Evolutionary conservation across 2,329 filamentous ascomycete genomes (phyloP), one percentile per base, ranked within the genome.

Genomic region (Tolypocladium ophioglossoides): DNA sequence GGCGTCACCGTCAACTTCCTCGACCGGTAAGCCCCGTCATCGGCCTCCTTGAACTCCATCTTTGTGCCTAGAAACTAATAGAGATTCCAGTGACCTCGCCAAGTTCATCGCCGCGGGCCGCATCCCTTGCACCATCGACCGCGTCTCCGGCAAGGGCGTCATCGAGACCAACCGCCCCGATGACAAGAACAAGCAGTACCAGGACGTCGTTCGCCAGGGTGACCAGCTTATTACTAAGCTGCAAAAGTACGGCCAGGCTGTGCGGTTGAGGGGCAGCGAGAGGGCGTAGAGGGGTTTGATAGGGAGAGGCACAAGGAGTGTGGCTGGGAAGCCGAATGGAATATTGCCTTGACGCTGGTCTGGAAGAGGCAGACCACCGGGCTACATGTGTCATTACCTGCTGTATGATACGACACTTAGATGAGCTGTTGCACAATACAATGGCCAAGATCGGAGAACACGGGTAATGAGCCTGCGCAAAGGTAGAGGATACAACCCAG

Each of bases 181-280:
- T 69, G 91, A 96, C 76, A 99, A 99, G 85, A 97, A 97, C 80
- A 96, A 96, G 81, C 94, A 99, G 76, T 99, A 99, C 74, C 88
- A 91, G 64, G 94, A 99, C 64, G 91, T 97, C 39, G 91, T 99
- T 57, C 94, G 94, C 76, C 94, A 97, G 70, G 94, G 94, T 35
- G 94, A 99, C 72, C 89, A 95, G 73, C 80, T 99, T 59, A 97
- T 99, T 70, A 99, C 94, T 55, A 99, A 99, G 80, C 78, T 99
- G 63, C 94, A 99, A 76, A 99, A 99, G 79, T 99, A 99, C 71
- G 94, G 94, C 47, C 94, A 99, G 74, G 88, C 94, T 2, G 94
- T 99, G 60, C 83, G 94, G 67, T 78, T 99, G 73, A 84, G 94
- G 65, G 94, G 94, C 41, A 97, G 92, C 68, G 94, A 99, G 79